Percentiles rank a stretch among this genome's conserved stretches.
These are phyloP conservation scores for Exophiala xenobiotica DNA, from an alignment of 2,329 filamentous ascomycete genomes.

Conservation along the genomic window DNA sequence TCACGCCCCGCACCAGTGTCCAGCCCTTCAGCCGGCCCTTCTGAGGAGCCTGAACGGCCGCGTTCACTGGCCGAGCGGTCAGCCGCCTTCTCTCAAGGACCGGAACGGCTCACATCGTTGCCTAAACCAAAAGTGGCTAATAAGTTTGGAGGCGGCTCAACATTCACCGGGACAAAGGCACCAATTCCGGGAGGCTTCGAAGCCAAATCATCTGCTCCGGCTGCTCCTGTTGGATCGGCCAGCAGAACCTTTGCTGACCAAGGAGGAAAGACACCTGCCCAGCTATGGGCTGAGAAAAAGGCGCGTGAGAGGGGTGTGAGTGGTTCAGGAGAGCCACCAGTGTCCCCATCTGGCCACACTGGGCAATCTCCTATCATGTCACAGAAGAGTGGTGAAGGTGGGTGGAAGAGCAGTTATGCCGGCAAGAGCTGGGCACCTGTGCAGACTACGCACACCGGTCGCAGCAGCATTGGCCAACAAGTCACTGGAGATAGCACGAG, in stretches of 20 bases:
- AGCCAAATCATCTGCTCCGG: conserved; percentile 58
- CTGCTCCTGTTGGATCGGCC: conserved; percentile 71
- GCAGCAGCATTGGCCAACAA: conserved; percentile 61
- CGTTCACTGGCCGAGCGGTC: conserved; percentile 73
- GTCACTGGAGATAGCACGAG: conserved; percentile 57
- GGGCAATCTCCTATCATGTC: conserved; percentile 55
- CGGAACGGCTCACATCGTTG: conserved; percentile 79
- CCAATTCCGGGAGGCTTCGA: conserved; percentile 71
- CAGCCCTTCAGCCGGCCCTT: conserved; percentile 45
- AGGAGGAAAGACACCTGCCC: conserved; percentile 93
- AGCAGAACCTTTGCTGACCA: conserved; percentile 93
- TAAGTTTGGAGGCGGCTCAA: conserved; percentile 70
- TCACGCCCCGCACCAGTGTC: conserved; percentile 38
- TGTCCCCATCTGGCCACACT: conserved; percentile 45
- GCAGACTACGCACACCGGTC: conserved; percentile 69
- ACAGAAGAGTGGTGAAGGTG: conserved; percentile 69
- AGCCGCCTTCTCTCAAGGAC: conserved; percentile 65
- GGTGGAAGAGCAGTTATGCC: conserved; percentile 88
- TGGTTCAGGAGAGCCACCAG: conserved; percentile 52
- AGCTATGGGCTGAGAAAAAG: conserved; percentile 97
- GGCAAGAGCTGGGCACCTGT: conserved; percentile 91
- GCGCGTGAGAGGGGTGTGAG: conserved; percentile 67
- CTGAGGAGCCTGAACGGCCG: conserved; percentile 50
- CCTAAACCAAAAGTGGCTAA: conserved; percentile 95
- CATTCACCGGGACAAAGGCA: conserved; percentile 86